A percentile compares a stretch with the other conserved stretches of the same genome.
Evolutionary conservation across 805 yeast genomes (phyloP).

Genomic region (Lipomyces spencermartinsiae): DNA sequence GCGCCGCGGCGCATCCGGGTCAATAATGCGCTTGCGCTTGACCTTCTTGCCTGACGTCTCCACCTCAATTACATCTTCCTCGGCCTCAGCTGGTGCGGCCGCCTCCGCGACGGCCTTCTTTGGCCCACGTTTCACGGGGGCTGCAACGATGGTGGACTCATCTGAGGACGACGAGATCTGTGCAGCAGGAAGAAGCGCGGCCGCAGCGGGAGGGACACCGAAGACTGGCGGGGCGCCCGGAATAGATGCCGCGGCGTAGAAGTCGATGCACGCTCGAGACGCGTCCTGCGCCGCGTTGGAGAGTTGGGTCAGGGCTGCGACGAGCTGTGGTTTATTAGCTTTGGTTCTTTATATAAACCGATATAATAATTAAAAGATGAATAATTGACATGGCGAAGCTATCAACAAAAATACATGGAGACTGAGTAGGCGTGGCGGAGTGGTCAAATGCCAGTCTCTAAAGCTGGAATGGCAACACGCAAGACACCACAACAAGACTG

Average conservation of each 20-base stretch:
- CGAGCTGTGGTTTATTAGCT: conserved; percentile 28
- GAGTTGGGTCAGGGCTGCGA: conserved; percentile 36
- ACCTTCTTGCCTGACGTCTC: conserved; percentile 45
- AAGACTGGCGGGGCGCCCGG: conserved; percentile 45
- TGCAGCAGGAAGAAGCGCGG: conserved; percentile 29
- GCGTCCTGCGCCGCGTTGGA: conserved; percentile 36
- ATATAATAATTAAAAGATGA: background rate
- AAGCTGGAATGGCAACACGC: too few relatives aligned
- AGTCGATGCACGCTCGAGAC: conserved; percentile 34
- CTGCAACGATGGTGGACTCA: conserved; percentile 39
- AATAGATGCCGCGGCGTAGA: conserved; percentile 36
- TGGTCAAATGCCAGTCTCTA: background rate
- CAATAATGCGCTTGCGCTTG: conserved; percentile 64
- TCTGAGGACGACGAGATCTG: conserved; percentile 35
- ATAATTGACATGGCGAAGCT: background rate
- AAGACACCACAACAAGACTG: background rate
- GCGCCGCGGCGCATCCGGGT: conserved; percentile 95
- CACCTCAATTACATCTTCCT: conserved; percentile 38
- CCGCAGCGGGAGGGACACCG: conserved; percentile 45
- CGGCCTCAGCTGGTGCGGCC: conserved; percentile 21
- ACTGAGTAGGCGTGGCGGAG: background rate
- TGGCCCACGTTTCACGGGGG: conserved; percentile 15
- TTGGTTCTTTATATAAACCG: background rate
- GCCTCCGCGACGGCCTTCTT: conserved; percentile 14
- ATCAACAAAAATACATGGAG: background rate